These are phyloP conservation scores for Globisporangium yorkense DNA, from an alignment of 352 stramenopile genomes.

Conservation along the genomic window DNA sequence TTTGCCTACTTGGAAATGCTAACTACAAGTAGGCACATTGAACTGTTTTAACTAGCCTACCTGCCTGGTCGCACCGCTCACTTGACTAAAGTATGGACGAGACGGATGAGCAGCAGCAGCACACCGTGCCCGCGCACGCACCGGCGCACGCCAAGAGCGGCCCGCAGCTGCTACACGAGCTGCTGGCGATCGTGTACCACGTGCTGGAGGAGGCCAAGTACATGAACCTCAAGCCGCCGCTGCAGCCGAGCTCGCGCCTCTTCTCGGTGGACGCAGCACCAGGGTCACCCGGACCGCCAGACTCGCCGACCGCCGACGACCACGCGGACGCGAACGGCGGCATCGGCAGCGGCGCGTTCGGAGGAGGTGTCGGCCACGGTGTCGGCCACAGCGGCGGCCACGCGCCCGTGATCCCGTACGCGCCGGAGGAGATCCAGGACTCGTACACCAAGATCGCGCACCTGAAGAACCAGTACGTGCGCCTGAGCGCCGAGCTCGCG, in stretches of 20 bases:
- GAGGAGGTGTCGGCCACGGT: conserved; percentile 14
- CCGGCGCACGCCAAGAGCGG: conserved; percentile 28
- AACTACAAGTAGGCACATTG: too few species aligned
- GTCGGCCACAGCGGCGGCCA: conserved; percentile 16
- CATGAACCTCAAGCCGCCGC: conserved; percentile 79
- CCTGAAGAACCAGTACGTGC: conserved; percentile 77
- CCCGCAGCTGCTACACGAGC: conserved; percentile 52
- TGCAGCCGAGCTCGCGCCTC: conserved; percentile 72
- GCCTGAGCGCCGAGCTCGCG: conserved; percentile 60
- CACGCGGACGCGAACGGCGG: conserved; percentile 33
- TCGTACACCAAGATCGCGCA: conserved; percentile 79
- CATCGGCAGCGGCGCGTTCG: conserved; percentile 23
- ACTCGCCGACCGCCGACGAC: conserved; percentile 41
- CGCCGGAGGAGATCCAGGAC: conserved; percentile 81
- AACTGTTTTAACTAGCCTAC: too few species aligned
- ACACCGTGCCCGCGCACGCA: too few species aligned
- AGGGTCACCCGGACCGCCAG: conserved; percentile 19
- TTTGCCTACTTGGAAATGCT: too few species aligned
- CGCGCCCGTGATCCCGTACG: conserved; percentile 55
- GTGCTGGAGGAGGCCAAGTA: conserved; percentile 79
- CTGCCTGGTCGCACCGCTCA: too few species aligned
- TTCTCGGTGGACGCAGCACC: conserved; percentile 51
- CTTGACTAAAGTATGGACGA: too few species aligned
- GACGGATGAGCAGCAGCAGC: too few species aligned
- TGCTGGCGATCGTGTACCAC: conserved; percentile 69